Percentiles rank a stretch among this genome's conserved stretches.
These are phyloP conservation scores for Claviceps sp. DNA, from an alignment of 2,329 filamentous ascomycete species.

Conservation along the genomic window DNA sequence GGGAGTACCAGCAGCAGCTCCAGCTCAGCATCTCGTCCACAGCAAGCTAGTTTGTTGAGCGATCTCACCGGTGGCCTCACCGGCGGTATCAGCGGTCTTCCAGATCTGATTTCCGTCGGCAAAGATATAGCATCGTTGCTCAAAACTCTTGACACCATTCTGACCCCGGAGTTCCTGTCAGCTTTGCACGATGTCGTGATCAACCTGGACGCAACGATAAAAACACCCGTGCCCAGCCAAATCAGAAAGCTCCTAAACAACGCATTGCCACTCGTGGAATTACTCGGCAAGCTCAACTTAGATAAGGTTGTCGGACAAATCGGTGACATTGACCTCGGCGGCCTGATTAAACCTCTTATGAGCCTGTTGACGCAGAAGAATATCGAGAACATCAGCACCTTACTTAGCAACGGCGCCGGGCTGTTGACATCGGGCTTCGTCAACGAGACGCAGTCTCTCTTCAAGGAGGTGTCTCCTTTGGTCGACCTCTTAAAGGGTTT, in stretches of 20 bases:
- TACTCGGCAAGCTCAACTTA: conserved; percentile 20
- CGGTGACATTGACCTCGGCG: conserved; percentile 18
- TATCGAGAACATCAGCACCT: conserved; percentile 19
- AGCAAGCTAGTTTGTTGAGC: conserved; percentile 3
- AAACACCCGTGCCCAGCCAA: conserved; percentile 22
- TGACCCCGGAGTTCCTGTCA: conserved; percentile 25
- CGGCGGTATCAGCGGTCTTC: conserved; percentile 11
- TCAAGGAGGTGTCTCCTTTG: conserved; percentile 20
- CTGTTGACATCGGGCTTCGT: conserved; percentile 21
- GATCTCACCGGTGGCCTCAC: conserved; percentile 9
- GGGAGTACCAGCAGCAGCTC: neutral
- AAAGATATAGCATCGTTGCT: conserved; percentile 13
- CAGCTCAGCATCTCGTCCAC: conserved; percentile 1
- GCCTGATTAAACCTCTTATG: conserved; percentile 17
- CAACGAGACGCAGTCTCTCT: conserved; percentile 20
- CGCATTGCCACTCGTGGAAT: conserved; percentile 17
- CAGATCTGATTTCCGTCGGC: conserved; percentile 11
- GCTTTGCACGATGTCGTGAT: conserved; percentile 27
- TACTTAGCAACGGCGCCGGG: conserved; percentile 23
- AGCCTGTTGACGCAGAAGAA: conserved; percentile 18
- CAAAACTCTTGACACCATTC: conserved; percentile 9
- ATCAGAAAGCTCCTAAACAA: conserved; percentile 14
- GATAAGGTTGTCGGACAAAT: conserved; percentile 19
- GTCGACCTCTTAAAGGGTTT: conserved; percentile 18
- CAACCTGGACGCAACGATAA: conserved; percentile 24